Percentiles rank a stretch among this genome's conserved stretches.
Conservation (phyloP, 164 flowering plant species). For the Malania oleifera region DNA sequence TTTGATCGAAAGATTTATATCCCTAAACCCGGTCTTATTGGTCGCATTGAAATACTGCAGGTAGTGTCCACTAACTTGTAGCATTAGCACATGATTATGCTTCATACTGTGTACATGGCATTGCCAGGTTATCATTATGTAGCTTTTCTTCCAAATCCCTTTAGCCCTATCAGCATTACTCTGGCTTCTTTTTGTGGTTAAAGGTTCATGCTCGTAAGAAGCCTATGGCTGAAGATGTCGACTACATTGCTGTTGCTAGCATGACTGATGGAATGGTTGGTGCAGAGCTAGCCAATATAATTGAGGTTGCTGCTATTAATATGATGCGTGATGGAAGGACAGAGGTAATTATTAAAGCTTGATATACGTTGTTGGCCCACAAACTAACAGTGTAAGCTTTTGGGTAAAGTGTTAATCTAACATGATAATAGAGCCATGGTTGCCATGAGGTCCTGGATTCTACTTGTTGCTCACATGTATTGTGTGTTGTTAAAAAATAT, state of each 20-base stretch:
- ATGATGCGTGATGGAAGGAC: conserved; percentile 94
- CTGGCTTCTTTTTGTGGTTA: conserved; percentile 7
- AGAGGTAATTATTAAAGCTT: too few relatives aligned
- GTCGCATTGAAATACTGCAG: conserved; percentile 86
- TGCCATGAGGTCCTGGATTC: too few relatives aligned
- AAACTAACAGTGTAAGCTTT: too few relatives aligned
- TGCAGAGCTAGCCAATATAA: conserved; percentile 91
- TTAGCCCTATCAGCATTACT: neutral
- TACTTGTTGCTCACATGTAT: too few relatives aligned
- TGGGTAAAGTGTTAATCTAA: too few relatives aligned
- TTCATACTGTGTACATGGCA: neutral
- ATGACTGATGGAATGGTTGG: conserved; percentile 97
- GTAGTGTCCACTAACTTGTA: conserved; percentile 20
- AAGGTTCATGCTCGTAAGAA: conserved; percentile 98
- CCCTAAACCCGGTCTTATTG: conserved; percentile 82
- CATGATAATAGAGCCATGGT: too few relatives aligned
- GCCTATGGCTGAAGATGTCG: conserved; percentile 94
- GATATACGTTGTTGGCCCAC: too few relatives aligned
- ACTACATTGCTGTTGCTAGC: conserved; percentile 84
- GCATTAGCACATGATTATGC: neutral
- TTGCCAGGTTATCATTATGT: neutral
- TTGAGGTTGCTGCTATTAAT: conserved; percentile 88
- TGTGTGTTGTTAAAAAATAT: too few relatives aligned
- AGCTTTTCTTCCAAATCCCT: neutral
- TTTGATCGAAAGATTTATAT: conserved; percentile 84